These are phyloP conservation scores for Hypoxylon lenormandii DNA, from an alignment of 495 filamentous ascomycete genomes.

Conservation along the genomic window DNA sequence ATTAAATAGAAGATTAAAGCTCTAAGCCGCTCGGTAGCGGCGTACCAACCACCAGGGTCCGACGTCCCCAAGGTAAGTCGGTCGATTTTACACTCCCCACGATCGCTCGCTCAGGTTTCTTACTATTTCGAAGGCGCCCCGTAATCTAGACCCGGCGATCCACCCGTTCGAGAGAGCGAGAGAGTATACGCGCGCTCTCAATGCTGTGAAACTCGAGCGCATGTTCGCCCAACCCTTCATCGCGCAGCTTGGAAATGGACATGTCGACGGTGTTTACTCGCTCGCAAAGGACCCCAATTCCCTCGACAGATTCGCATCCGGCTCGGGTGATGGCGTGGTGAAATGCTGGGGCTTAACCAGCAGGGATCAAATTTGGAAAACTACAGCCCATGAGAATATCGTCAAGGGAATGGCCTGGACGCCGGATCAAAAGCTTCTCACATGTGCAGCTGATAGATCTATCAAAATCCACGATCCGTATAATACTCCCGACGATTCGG, in stretches of 20 bases:
- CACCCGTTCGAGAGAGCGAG: conserved; percentile 95
- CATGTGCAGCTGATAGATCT: conserved; percentile 85
- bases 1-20: conserved; percentile 84
- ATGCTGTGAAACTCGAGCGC: conserved; percentile 92
- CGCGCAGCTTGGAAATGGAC: conserved; percentile 84
- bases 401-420: conserved; percentile 94
- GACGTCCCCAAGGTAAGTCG: conserved; percentile 69
- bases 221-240: conserved; percentile 97
- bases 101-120: conserved; percentile 9
- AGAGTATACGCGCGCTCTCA: conserved; percentile 81
- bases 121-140: conserved; percentile 60
- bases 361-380: conserved; percentile 81
- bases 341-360: conserved; percentile 93
- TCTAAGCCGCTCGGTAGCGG: conserved; percentile 78
- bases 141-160: conserved; percentile 90
- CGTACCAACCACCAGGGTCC: conserved; percentile 82
- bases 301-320: conserved; percentile 78
- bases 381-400: conserved; percentile 77
- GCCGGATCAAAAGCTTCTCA: conserved; percentile 82
- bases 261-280: conserved; percentile 90
- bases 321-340: conserved; percentile 85
- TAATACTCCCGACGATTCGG: conserved; percentile 69
- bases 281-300: conserved; percentile 77
- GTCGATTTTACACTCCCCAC: background rate
- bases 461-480: conserved; percentile 95